Percentiles rank a stretch among this genome's conserved stretches.
These are phyloP conservation scores for Flueggea neowawraea DNA, from an alignment of 441 rosid species.

Conservation along the genomic window DNA sequence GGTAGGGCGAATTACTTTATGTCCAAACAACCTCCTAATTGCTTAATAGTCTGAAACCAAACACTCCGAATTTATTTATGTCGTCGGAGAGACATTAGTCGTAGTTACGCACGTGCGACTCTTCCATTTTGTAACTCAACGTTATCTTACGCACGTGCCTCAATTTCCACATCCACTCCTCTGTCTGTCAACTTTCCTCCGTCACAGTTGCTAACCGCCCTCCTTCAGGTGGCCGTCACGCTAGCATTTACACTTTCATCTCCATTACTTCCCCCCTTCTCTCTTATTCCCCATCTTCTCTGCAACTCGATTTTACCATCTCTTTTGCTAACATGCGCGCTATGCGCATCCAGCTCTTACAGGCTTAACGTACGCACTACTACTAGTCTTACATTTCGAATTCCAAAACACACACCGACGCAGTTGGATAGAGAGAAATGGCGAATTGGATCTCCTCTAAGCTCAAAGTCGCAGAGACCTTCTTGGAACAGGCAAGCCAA, in stretches of 20 bases:
- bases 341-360: not conserved
- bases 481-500: slow-evolving; percentile 71
- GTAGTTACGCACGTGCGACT: too few species aligned
- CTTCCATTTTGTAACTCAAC: not conserved
- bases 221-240: not conserved
- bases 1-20: too few species aligned
- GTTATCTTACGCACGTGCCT: not conserved
- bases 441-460: slow-evolving; percentile 95
- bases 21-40: too few species aligned
- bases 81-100: too few species aligned
- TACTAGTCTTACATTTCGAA: not conserved
- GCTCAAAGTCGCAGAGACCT: slow-evolving; percentile 92
- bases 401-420: not conserved
- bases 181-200: not conserved
- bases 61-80: too few species aligned
- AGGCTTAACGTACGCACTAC: not conserved
- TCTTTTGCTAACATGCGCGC: slow-evolving; percentile 15
- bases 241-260: slow-evolving; percentile 7
- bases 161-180: not conserved
- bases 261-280: not conserved
- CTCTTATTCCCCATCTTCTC: slow-evolving; percentile 1
- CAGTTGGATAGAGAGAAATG: slow-evolving; percentile 29
- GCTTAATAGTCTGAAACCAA: too few species aligned
- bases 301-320: slow-evolving; percentile 12
- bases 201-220: not conserved